A percentile compares a stretch with the other conserved stretches of the same genome.
Evolutionary conservation across 2,329 filamentous ascomycete genomes (phyloP).

Genomic region (Colletotrichum brevisporum): DNA sequence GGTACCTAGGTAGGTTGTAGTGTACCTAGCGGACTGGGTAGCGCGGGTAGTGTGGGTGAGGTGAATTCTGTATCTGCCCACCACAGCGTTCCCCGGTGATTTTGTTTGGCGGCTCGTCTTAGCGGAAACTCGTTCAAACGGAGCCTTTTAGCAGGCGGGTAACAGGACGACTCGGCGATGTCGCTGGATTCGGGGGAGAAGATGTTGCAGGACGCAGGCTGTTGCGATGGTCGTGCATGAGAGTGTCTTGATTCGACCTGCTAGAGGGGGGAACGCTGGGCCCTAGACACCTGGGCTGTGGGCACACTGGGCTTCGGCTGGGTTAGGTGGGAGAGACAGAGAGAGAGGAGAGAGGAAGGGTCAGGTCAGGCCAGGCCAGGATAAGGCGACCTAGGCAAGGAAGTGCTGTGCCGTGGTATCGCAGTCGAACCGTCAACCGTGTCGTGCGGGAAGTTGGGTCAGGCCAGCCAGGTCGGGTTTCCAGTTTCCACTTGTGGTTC

Average conservation of each 20-base stretch:
- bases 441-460: slow-evolving; percentile 3
- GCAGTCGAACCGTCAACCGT: background rate
- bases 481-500: slow-evolving; percentile 16
- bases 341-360: background rate
- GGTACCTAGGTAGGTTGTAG: background rate
- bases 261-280: background rate
- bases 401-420: background rate
- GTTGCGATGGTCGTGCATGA: slow-evolving; percentile 31
- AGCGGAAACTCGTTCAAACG: slow-evolving; percentile 5
- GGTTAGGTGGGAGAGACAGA: background rate
- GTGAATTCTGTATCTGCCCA: no score
- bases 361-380: slow-evolving; percentile 3
- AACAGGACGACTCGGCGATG: slow-evolving; percentile 11
- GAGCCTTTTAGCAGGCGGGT: slow-evolving; percentile 3
- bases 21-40: no score
- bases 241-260: slow-evolving; percentile 28
- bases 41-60: no score
- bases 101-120: background rate
- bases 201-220: slow-evolving; percentile 33
- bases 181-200: slow-evolving; percentile 14
- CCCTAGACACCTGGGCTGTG: background rate
- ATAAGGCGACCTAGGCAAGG: background rate
- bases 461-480: slow-evolving; percentile 27
- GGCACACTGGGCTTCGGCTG: slow-evolving; percentile 14
- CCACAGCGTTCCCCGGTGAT: background rate